Evolutionary conservation across 1,139 yeast genomes (phyloP).

Genomic region (Eremothecium gossypii): DNA sequence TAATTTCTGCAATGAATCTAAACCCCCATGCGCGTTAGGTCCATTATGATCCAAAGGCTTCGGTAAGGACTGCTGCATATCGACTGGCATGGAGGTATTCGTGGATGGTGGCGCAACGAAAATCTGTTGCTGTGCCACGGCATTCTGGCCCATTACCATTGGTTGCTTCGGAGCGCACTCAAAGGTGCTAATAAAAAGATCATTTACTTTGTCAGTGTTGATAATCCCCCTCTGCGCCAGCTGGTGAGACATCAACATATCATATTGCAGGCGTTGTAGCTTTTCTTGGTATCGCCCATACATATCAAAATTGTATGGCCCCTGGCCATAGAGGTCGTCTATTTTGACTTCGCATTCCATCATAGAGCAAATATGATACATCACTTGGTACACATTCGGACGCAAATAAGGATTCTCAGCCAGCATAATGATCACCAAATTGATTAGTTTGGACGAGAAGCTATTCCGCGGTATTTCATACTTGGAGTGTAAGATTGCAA

Average conservation of each 20-base stretch:
- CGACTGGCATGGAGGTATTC: background rate
- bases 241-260: slow-evolving; percentile 13
- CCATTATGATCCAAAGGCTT: background rate
- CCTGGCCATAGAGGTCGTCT: slow-evolving; percentile 31
- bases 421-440: slow-evolving; percentile 67
- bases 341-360: slow-evolving; percentile 49
- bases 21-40: background rate
- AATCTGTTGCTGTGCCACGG: background rate
- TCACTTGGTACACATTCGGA: slow-evolving; percentile 80
- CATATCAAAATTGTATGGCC: slow-evolving; percentile 34
- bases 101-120: background rate
- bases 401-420: slow-evolving; percentile 73
- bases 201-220: slow-evolving; percentile 18
- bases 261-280: slow-evolving; percentile 27
- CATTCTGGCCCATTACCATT: slow-evolving; percentile 11
- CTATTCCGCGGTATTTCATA: slow-evolving; percentile 44
- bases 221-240: slow-evolving; percentile 20
- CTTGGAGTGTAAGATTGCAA: slow-evolving; percentile 56
- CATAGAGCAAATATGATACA: slow-evolving; percentile 57
- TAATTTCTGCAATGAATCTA: background rate
- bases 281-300: slow-evolving; percentile 32
- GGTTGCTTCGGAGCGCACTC: slow-evolving; percentile 26
- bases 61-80: background rate
- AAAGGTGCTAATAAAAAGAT: slow-evolving; percentile 22
- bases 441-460: slow-evolving; percentile 55